Base-by-base conservation (phyloP, 805 yeast genomes). In the Myxozyma udenii region DNA sequence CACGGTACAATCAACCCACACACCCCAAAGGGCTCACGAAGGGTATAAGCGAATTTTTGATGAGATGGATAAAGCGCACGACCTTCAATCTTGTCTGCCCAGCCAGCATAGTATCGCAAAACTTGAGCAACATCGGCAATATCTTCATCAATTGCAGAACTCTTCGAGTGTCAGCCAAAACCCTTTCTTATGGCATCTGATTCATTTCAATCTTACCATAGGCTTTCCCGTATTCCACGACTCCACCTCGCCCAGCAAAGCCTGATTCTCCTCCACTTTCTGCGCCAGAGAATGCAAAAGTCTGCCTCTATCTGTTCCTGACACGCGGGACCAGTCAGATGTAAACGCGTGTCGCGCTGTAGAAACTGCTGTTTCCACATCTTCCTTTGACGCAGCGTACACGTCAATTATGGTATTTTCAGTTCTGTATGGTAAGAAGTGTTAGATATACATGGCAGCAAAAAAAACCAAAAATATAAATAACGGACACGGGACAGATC, bases 1-100 rank as follows among this genome's bases (percentile, higher is more conserved):
- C 87, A 82, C 30, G 87, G 87, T 51, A 83, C 79, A 60, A 82
- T 79, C 66, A 80, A 83, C 11, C 81, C 87, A 61, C 83, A 80
- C 33, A 82, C 85, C 16, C 84, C 83, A 45, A 73, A 66, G 4
- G 87, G 84, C 67, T 84, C 85, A 58, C 81, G 82, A 47, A 81
- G 73, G 23, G 89, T 83, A 69, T 80, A 82, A 32, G 85, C 85
- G 61, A 84, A 72, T 66, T 81, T 81, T 38, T 77, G 72, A 38
- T 72, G 71, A 37, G 77, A 80, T 7, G 81, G 78, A 62, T 83
- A 83, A 55, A 83, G 75, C 14, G 84, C 76, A 38, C 62, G 61
- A 16, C 95, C 95, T 50, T 71, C 26, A 72, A 48, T 73, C 69
- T 83, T 80, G 68, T 84, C 87, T 6, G 52, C 48, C 77, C 82